Evolutionary conservation across 2,329 filamentous ascomycete species (phyloP).

Genomic region (Ascosphaera acerosa): DNA sequence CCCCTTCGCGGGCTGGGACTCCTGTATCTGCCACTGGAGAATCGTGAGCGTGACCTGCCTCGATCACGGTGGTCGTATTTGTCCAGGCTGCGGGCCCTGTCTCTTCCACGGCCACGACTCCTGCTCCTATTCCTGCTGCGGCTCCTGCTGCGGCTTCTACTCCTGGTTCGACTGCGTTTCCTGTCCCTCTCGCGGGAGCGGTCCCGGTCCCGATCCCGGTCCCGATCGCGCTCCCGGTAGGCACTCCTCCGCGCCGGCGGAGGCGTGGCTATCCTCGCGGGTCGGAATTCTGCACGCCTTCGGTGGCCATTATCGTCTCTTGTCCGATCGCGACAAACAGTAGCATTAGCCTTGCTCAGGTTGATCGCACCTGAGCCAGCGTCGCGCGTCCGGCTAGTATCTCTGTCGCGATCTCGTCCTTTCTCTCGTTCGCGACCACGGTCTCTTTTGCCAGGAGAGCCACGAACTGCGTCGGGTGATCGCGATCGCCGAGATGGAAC

Average conservation of each 20-base stretch:
- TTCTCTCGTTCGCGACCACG: constrained; percentile 7
- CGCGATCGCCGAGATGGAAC: constrained; percentile 29
- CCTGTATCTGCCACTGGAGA: constrained; percentile 36
- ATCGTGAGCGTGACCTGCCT: constrained; percentile 45
- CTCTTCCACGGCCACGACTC: constrained; percentile 8
- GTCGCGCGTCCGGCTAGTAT: too few relatives aligned
- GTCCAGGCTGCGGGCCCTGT: constrained; percentile 19
- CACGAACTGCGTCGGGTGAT: constrained; percentile 25
- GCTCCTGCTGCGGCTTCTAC: constrained; percentile 5
- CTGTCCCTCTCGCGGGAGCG: not conserved
- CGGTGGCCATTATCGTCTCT: constrained; percentile 22
- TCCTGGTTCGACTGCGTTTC: constrained; percentile 9
- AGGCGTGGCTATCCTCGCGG: constrained; percentile 34
- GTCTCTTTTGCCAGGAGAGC: constrained; percentile 12
- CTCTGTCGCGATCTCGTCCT: not conserved
- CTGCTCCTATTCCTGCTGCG: constrained; percentile 8
- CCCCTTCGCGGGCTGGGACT: constrained; percentile 40
- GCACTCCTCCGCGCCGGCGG: constrained; percentile 33
- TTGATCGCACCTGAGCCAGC: too few relatives aligned
- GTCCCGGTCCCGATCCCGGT: not conserved
- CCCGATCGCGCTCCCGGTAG: constrained; percentile 7
- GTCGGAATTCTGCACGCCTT: constrained; percentile 38
- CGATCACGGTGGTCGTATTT: constrained; percentile 28
- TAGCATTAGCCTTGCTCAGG: too few relatives aligned
- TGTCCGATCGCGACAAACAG: too few relatives aligned